Base-by-base conservation (phyloP, 192 early-diverging fungal species). In the Radiomyces spectabilis region DNA sequence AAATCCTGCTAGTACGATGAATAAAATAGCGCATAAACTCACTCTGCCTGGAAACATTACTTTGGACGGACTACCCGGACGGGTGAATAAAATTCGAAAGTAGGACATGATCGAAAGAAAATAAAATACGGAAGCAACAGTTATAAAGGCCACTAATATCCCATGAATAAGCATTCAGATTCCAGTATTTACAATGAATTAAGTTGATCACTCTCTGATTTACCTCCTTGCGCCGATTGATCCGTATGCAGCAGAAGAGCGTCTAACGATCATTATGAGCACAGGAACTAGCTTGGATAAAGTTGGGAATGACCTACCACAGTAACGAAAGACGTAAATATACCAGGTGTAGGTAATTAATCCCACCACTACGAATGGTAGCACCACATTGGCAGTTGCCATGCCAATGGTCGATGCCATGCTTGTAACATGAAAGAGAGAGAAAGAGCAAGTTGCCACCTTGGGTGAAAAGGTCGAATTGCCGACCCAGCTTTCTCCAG, bases 321-420 rank as follows among this genome's bases (percentile, higher is more conserved):
- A 68, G 16, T 61, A 41, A 41, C 65, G 53, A 31, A 61, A 61
- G 9, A 57, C 44, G 49, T 61, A 68, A 16, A 56, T 48, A 40
- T 68, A 68, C 58, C 59, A 68, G 15, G 65, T 61, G 52, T 68
- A 68, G 1, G 32, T 54, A 9, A 68, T 29, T 32, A 68, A 34
- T 16, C 48, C 58, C 8, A 41, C 42, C n/a, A 54, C 54, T 1
- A 68, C 37, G n/a, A 68, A 12, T 29, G 53, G 65, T 4, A 68
- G 52, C 41, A 61, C 42, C 30, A 44, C 24, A 12, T 45, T 38
- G 2, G 60, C 34, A 21, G 25, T 33, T 19, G 27, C 32, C n/a
- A 19, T 10, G 21, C 21, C 60, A 19, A 54, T 18, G 25, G 29
- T 38, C 22, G 60, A 55, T 21, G 44, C 21, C 43, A 34, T 48